Evolutionary conservation across 352 stramenopile genomes (phyloP).

Genomic region (Globisporangium heterothallicum): DNA sequence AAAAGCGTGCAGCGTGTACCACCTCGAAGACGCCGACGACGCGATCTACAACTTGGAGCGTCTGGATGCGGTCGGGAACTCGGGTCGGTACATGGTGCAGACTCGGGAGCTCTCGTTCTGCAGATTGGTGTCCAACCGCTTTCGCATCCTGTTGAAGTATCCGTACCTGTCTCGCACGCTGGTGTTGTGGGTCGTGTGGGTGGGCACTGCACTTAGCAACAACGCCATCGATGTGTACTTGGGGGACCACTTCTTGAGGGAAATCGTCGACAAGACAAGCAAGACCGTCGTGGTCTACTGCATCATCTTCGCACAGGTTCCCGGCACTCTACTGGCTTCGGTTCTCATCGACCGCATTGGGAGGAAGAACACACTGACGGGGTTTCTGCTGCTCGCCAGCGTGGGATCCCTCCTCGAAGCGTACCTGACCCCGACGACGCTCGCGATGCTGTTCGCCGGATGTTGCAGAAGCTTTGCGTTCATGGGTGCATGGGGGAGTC

Average conservation of each 20-base stretch:
- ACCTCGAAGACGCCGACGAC: not conserved
- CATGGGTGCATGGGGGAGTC: constrained; percentile 17
- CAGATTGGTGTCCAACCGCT: not conserved
- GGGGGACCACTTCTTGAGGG: not conserved
- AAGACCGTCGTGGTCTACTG: not conserved
- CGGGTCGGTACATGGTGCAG: not conserved
- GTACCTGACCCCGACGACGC: not conserved
- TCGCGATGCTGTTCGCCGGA: not conserved
- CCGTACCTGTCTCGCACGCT: constrained; percentile 7
- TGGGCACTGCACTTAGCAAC: not conserved
- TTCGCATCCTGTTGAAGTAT: not conserved
- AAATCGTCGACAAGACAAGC: not conserved
- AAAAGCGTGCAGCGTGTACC: not conserved
- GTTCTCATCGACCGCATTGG: constrained; percentile 5
- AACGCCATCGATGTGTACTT: not conserved
- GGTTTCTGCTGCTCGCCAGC: not conserved
- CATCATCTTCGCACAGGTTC: constrained; percentile 1
- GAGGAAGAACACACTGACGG: not conserved
- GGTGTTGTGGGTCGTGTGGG: constrained; percentile 4
- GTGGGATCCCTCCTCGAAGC: not conserved
- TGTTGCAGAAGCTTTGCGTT: constrained; percentile 1
- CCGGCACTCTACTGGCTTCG: not conserved
- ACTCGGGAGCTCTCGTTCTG: not conserved
- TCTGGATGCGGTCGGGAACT: not conserved
- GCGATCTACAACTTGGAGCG: constrained; percentile 3